A percentile compares a stretch with the other conserved stretches of the same genome.
These are phyloP conservation scores for Cyberlindnera mycetangii DNA, from an alignment of 805 yeast species.

Conservation along the genomic window DNA sequence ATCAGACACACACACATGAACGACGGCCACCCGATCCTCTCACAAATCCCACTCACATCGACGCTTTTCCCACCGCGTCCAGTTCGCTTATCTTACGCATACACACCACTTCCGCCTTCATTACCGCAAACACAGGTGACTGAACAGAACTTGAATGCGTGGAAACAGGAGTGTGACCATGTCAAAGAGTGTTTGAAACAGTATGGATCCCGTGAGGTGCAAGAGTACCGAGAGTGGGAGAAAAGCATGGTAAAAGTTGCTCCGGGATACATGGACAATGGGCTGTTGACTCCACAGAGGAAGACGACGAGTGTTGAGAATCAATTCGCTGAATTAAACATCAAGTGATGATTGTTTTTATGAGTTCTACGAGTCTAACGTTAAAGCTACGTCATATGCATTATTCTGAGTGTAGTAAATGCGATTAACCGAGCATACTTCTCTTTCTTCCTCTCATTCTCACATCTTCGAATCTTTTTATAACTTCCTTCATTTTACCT, in stretches of 20 bases:
- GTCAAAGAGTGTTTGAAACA: slow-evolving; percentile 27
- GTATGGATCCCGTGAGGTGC: slow-evolving; percentile 27
- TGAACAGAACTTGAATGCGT: slow-evolving; percentile 29
- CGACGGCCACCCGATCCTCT: slow-evolving; percentile 7
- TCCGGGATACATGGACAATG: slow-evolving; percentile 40
- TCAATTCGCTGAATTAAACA: slow-evolving; percentile 14
- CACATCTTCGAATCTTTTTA: slow-evolving; percentile 73
- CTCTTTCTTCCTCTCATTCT: slow-evolving; percentile 92
- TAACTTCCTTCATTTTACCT: slow-evolving; percentile 47
- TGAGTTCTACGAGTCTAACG: background rate
- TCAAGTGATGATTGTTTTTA: slow-evolving; percentile 16
- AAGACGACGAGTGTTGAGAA: slow-evolving; percentile 2
- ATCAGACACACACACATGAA: slow-evolving; percentile 5
- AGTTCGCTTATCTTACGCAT: slow-evolving; percentile 49
- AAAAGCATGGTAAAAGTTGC: slow-evolving; percentile 31
- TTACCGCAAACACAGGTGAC: slow-evolving; percentile 33
- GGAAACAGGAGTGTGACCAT: slow-evolving; percentile 32
- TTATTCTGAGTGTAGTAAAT: background rate
- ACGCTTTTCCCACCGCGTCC: slow-evolving; percentile 50
- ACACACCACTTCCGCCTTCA: slow-evolving; percentile 34
- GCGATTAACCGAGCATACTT: slow-evolving; percentile 75
- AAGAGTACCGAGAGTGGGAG: slow-evolving; percentile 33
- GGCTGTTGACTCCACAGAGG: slow-evolving; percentile 22
- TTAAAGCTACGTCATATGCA: background rate
- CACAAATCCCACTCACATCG: slow-evolving; percentile 53